Percentiles rank a stretch among this genome's conserved stretches.
Evolutionary conservation across 257 asterid species (phyloP).

Genomic region (Plantago elongata): DNA sequence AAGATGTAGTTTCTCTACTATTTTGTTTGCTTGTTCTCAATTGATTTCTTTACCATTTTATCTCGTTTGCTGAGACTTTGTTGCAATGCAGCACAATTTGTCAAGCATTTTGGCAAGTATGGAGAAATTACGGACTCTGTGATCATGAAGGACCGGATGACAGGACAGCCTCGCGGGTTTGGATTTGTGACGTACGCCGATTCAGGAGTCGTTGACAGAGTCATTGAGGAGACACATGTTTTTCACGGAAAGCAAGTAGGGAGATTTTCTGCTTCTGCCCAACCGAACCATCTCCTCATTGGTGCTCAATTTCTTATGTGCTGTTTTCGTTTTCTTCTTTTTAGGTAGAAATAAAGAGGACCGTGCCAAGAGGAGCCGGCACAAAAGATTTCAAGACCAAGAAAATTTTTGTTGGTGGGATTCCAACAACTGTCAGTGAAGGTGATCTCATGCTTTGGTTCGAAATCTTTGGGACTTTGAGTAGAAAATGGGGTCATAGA

Average conservation of each 20-base stretch:
- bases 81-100: conserved; percentile 35
- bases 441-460: conserved; percentile 26
- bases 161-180: conserved; percentile 59
- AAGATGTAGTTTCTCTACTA: too few relatives aligned
- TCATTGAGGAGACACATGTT: conserved; percentile 48
- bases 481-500: background rate
- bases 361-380: conserved; percentile 53
- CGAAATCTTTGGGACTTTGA: background rate
- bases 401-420: conserved; percentile 63
- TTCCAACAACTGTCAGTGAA: conserved; percentile 46
- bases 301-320: background rate
- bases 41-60: too few relatives aligned
- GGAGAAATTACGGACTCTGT: conserved; percentile 63
- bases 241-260: conserved; percentile 59
- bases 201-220: conserved; percentile 45
- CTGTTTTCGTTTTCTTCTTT: background rate
- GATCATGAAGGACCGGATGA: conserved; percentile 52
- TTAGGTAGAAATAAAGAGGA: conserved; percentile 64
- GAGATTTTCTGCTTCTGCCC: conserved; percentile 3
- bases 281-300: background rate
- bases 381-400: conserved; percentile 52
- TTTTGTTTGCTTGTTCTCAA: too few relatives aligned
- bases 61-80: too few relatives aligned
- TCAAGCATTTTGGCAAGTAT: conserved; percentile 53
- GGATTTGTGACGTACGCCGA: conserved; percentile 60